These are phyloP conservation scores for Tricholomella constricta DNA, from an alignment of 768 basidiomycete genomes.

Conservation along the genomic window DNA sequence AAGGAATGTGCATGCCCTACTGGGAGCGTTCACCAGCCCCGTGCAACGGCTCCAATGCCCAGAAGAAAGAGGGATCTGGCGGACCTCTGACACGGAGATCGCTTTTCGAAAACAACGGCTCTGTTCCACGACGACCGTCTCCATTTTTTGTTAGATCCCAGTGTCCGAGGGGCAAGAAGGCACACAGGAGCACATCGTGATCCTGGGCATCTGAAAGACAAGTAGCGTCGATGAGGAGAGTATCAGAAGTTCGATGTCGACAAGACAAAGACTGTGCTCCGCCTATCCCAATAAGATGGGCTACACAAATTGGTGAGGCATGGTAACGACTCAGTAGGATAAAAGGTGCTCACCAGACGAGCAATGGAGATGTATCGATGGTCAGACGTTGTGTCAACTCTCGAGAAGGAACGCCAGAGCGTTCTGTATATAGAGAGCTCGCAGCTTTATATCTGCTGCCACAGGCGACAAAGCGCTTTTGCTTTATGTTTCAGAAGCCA, in stretches of 20 bases:
- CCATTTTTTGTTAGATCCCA: neutral
- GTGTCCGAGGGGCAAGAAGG: neutral
- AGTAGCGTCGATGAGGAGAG: conserved; percentile 12
- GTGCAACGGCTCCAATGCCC: too few relatives aligned
- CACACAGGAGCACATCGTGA: conserved; percentile 2
- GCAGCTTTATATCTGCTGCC: conserved; percentile 13
- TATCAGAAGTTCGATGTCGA: neutral
- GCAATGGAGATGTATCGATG: neutral
- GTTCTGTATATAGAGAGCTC: conserved; percentile 11
- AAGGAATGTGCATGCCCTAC: too few relatives aligned
- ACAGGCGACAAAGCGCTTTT: neutral
- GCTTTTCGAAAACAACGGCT: neutral
- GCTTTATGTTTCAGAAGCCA: too few relatives aligned
- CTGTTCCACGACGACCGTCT: conserved; percentile 3
- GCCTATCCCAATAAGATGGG: neutral
- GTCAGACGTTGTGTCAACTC: conserved; percentile 13
- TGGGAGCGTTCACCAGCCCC: too few relatives aligned
- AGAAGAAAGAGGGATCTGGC: too few relatives aligned
- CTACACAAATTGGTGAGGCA: neutral
- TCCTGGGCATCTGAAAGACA: conserved; percentile 6
- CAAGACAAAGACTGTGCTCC: neutral
- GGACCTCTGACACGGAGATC: neutral
- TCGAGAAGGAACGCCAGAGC: neutral
- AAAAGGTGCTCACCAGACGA: neutral
- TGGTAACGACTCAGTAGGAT: neutral